Percentiles rank a stretch among this genome's conserved stretches.
phyloP scores from a whole-genome alignment of 805 yeast species.

The Candida sithepensis region DNA sequence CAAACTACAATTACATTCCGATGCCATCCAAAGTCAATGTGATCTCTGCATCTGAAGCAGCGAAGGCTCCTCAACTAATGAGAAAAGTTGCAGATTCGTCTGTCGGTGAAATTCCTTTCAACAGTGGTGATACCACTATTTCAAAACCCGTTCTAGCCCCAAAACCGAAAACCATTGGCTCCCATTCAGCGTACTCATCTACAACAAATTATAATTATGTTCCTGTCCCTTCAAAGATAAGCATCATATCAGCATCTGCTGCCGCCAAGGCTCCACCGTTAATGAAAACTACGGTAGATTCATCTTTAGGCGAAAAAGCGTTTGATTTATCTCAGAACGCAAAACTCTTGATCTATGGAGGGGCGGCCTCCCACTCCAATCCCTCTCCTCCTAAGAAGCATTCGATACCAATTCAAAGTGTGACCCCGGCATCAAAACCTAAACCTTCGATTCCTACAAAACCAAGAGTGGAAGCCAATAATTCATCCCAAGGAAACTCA shows the following conservation, averaged over 20 bases:
- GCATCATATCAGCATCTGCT: constrained; percentile 19
- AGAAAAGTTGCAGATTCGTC: background rate
- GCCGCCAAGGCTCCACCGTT: constrained; percentile 24
- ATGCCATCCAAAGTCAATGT: background rate
- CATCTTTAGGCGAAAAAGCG: constrained; percentile 13
- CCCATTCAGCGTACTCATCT: too few species aligned
- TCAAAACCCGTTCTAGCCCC: constrained; percentile 2
- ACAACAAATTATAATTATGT: constrained; percentile 6
- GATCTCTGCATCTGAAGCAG: constrained; percentile 2
- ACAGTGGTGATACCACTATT: background rate
- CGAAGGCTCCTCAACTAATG: constrained; percentile 1
- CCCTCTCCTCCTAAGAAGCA: background rate
- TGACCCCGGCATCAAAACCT: background rate
- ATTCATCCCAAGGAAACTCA: background rate
- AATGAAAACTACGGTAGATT: constrained; percentile 8
- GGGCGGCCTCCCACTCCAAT: constrained; percentile 6
- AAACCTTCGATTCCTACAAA: constrained; percentile 1
- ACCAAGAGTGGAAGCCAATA: constrained; percentile 1
- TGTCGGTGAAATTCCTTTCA: background rate
- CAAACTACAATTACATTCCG: background rate
- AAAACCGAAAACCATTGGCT: background rate
- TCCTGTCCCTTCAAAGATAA: constrained; percentile 16
- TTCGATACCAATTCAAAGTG: background rate
- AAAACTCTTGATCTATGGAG: constrained; percentile 7
- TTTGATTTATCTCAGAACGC: constrained; percentile 12